Evolutionary conservation across 495 filamentous ascomycete species (phyloP), one percentile per base, ranked within the genome.

Genomic region (Penicillium antarcticum): DNA sequence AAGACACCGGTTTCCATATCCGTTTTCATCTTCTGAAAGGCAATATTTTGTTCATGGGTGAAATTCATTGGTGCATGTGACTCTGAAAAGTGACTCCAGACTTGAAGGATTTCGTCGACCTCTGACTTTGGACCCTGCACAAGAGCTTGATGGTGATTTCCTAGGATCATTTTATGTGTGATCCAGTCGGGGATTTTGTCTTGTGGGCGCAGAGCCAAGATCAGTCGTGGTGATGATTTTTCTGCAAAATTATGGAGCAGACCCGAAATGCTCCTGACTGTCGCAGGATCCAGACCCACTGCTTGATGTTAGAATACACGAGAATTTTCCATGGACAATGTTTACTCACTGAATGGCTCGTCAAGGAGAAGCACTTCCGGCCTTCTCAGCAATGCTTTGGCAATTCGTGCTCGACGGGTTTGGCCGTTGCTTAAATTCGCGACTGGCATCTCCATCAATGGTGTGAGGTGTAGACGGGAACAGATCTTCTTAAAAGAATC

Each of bases 401-500:
- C 94, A 55, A 98, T 95, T 53, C 87, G 80, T 2, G 94, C 88
- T 35, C 94, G 77, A 54, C 92, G 75, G 4, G 84, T 91, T 68
- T 97, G 94, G 2, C 94, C 94, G 68, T 98, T 97, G 62, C 91
- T 96, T 16, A 98, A 67, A 68, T 88, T 95, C 16, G 87, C 78
- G 8, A 97, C 85, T 3, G 92, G 91, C 72, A 94, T 86, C 13
- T 84, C 75, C 2, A 92, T 69, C 42, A 97, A 67, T 11, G 70
- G 61, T 3, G 76, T 68, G 12, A 97, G 71, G 29, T 78, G 77
- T 41, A 98, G 68, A 44, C 92, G 83, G 8, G 57, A 54, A 0
- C 89, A 74, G 7, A 96, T 83, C 9, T 77, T 68, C 5, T 76
- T 61, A 2, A 96, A 66, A 0, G 79, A 66, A 18, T 53, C 37